These are phyloP conservation scores for Pythium volutum DNA, from an alignment of 352 stramenopile genomes.

Conservation along the genomic window DNA sequence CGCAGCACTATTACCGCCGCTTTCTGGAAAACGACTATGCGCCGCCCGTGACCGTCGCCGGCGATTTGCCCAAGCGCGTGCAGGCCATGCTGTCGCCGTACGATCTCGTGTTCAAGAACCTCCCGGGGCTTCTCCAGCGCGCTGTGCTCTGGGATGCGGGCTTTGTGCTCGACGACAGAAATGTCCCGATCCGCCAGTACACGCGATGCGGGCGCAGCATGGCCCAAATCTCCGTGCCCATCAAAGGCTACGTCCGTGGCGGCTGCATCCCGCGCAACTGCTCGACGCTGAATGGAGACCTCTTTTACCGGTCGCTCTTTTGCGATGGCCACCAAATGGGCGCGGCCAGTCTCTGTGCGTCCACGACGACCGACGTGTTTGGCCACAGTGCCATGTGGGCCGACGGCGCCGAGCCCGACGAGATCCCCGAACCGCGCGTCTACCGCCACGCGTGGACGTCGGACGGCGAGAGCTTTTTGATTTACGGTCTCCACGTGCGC, in stretches of 20 bases:
- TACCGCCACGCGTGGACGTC: slow-evolving; percentile 23
- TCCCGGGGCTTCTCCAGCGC: slow-evolving; percentile 26
- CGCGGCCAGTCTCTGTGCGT: slow-evolving; percentile 19
- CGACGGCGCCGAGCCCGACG: slow-evolving; percentile 21
- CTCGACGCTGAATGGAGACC: slow-evolving; percentile 27
- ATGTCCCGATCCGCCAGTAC: slow-evolving; percentile 19
- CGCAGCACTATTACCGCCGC: slow-evolving; percentile 27
- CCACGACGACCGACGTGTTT: slow-evolving; percentile 32
- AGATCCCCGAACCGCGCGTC: slow-evolving; percentile 23
- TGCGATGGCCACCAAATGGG: slow-evolving; percentile 28
- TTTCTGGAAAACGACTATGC: slow-evolving; percentile 22
- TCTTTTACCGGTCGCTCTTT: slow-evolving; percentile 26
- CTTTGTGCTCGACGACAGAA: slow-evolving; percentile 18
- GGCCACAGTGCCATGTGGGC: slow-evolving; percentile 31
- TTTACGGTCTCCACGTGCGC: slow-evolving; percentile 24
- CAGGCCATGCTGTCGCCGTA: slow-evolving; percentile 2
- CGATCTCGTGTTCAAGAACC: slow-evolving; percentile 17
- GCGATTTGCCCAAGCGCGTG: slow-evolving; percentile 11
- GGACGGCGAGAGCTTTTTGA: slow-evolving; percentile 17
- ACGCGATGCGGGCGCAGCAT: slow-evolving; percentile 21
- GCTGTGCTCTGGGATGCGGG: slow-evolving; percentile 24
- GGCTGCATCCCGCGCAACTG: slow-evolving; percentile 27
- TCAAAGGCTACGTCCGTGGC: slow-evolving; percentile 20
- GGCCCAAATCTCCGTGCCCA: slow-evolving; percentile 22
- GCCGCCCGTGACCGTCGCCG: slow-evolving; percentile 10